Percentiles rank a stretch among this genome's conserved stretches.
phyloP scores from a whole-genome alignment of 352 stramenopile species.

The Globisporangium iwayamae region DNA sequence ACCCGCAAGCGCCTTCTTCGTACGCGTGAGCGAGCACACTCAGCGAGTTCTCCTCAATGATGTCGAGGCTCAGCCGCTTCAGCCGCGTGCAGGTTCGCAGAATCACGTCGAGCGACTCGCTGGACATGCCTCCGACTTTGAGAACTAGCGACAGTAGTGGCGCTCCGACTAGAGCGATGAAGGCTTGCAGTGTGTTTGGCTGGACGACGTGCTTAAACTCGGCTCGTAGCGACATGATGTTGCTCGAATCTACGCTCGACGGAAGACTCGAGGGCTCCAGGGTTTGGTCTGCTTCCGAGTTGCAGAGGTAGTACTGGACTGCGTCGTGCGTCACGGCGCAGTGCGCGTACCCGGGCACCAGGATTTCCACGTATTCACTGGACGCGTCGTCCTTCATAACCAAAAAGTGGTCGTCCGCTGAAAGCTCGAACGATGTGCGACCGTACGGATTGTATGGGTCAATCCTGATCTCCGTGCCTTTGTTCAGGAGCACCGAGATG shows the following conservation, averaged over 20 bases:
- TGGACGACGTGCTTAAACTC: constrained; percentile 10
- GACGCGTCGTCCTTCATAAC: constrained; percentile 16
- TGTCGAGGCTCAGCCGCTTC: constrained; percentile 12
- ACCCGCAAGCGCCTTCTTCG: neutral
- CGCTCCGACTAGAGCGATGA: constrained; percentile 11
- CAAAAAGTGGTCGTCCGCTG: constrained; percentile 17
- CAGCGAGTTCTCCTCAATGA: constrained; percentile 8
- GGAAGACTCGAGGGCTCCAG: neutral
- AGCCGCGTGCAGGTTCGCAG: constrained; percentile 2
- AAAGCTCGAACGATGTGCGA: constrained; percentile 3
- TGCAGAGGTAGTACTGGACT: constrained; percentile 14
- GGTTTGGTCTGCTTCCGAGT: neutral
- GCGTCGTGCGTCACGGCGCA: constrained; percentile 10
- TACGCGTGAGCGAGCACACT: constrained; percentile 10
- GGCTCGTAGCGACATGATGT: constrained; percentile 6
- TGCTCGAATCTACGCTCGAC: neutral
- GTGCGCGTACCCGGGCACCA: constrained; percentile 18
- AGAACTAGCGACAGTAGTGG: constrained; percentile 10
- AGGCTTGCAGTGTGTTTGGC: constrained; percentile 8
- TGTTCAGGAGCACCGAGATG: constrained; percentile 16
- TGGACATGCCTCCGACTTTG: constrained; percentile 1
- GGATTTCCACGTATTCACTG: constrained; percentile 12
- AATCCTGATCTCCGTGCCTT: constrained; percentile 11
- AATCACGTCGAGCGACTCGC: constrained; percentile 1
- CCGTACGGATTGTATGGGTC: constrained; percentile 8